phyloP scores from a whole-genome alignment of 2,329 filamentous ascomycete species.

The Neurospora sp. region DNA sequence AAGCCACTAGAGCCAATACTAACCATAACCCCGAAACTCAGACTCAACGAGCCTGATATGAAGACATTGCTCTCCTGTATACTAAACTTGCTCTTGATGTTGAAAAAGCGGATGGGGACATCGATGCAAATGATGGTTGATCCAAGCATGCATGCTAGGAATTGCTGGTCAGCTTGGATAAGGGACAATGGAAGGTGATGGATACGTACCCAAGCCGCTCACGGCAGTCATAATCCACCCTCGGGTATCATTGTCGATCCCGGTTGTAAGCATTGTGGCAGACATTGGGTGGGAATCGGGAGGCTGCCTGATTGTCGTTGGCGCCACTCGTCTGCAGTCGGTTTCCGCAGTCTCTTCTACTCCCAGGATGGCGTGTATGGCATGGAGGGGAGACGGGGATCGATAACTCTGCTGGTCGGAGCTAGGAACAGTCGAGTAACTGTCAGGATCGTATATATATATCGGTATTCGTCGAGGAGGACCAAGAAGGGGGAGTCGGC shows the following conservation, averaged over 20 bases:
- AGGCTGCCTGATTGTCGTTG: neutral
- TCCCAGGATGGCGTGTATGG: neutral
- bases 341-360: neutral
- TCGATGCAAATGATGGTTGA: slow-evolving; percentile 85
- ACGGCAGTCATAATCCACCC: slow-evolving; percentile 91
- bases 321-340: neutral
- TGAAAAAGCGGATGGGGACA: slow-evolving; percentile 60
- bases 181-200: neutral
- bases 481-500: neutral
- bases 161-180: slow-evolving; percentile 5
- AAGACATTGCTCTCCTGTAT: slow-evolving; percentile 88
- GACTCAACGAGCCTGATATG: slow-evolving; percentile 74
- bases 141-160: slow-evolving; percentile 56
- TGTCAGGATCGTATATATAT: neutral
- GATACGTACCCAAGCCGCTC: slow-evolving; percentile 56
- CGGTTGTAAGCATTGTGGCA: slow-evolving; percentile 29
- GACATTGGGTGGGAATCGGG: neutral
- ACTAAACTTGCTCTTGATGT: slow-evolving; percentile 66
- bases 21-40: slow-evolving; percentile 97
- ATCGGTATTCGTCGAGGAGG: neutral
- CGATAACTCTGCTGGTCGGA: neutral
- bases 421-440: neutral
- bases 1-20: slow-evolving; percentile 18
- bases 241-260: slow-evolving; percentile 68
- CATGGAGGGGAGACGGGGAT: neutral